Conservation (phyloP, 2,329 filamentous ascomycete species). For the Verticillium albo-atrum region DNA sequence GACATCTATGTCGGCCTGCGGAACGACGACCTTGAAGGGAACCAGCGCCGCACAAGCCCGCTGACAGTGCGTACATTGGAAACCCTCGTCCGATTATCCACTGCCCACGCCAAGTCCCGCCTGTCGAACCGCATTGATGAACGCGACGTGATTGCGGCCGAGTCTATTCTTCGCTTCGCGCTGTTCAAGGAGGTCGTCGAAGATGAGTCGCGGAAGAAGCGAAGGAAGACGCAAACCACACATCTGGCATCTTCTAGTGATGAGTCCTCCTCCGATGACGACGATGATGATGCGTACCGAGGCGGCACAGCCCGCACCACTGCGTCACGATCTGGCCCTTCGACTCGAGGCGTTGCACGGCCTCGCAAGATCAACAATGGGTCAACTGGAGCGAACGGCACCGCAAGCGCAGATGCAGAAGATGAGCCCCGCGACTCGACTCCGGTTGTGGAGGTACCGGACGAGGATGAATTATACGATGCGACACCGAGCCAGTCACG, state of each 20-base stretch:
- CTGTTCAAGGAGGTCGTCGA: conserved; percentile 93
- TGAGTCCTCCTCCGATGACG: conserved; percentile 55
- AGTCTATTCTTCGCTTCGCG: conserved; percentile 87
- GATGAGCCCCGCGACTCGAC: conserved; percentile 43
- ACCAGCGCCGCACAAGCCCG: conserved; percentile 87
- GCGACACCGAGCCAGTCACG: conserved; percentile 37
- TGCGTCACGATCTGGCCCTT: conserved; percentile 26
- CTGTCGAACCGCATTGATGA: conserved; percentile 86
- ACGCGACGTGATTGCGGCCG: conserved; percentile 80
- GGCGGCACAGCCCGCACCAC: conserved; percentile 20
- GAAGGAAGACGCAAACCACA: conserved; percentile 63
- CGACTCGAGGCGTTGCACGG: conserved; percentile 24
- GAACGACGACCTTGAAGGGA: conserved; percentile 94
- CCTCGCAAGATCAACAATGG: conserved; percentile 20
- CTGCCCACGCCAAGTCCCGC: conserved; percentile 89
- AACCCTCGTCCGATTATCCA: conserved; percentile 95
- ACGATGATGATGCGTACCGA: conserved; percentile 44
- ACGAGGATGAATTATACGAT: conserved; percentile 33
- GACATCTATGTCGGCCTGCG: conserved; percentile 86
- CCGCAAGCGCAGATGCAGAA: conserved; percentile 26
- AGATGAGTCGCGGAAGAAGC: conserved; percentile 75
- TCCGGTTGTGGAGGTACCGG: conserved; percentile 44
- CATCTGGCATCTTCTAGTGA: conserved; percentile 56
- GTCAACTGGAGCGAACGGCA: conserved; percentile 17
- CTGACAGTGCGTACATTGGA: conserved; percentile 97